Percentiles rank a stretch among this genome's conserved stretches.
Evolutionary conservation across 371 early-diverging fungal species (phyloP).

Genomic region (Mortierella sp.): DNA sequence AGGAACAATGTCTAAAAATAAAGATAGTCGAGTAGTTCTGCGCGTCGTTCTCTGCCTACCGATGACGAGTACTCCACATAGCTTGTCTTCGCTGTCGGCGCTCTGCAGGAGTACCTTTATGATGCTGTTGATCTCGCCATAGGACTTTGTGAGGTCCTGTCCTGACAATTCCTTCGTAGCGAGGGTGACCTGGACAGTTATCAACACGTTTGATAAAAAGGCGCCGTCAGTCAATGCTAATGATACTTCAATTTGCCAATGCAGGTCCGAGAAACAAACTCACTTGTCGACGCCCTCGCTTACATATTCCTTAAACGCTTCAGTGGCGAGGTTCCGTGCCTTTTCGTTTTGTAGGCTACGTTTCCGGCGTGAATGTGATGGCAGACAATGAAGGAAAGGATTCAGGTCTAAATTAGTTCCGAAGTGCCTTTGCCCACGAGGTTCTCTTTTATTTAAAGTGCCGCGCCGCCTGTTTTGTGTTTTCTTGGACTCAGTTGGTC

Average conservation of each 20-base stretch:
- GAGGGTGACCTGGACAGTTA: conserved; percentile 34
- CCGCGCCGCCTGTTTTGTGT: background rate
- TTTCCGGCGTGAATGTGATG: background rate
- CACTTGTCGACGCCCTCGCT: background rate
- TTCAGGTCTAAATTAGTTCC: conserved; percentile 10
- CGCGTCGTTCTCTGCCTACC: conserved; percentile 53
- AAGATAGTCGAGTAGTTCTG: background rate
- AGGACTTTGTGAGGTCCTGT: conserved; percentile 44
- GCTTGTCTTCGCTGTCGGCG: conserved; percentile 69
- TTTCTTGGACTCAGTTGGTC: background rate
- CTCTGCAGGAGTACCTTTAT: conserved; percentile 74
- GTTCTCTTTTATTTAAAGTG: background rate
- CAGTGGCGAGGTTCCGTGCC: conserved; percentile 21
- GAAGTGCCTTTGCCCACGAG: background rate
- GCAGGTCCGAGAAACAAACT: background rate
- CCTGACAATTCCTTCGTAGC: conserved; percentile 40
- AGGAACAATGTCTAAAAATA: background rate
- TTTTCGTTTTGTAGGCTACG: conserved; percentile 41
- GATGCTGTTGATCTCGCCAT: conserved; percentile 67
- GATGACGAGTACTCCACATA: conserved; percentile 76
- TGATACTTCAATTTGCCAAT: background rate
- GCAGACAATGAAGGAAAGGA: background rate
- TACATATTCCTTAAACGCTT: conserved; percentile 53
- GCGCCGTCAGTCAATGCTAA: background rate
- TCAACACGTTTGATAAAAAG: background rate